These are phyloP conservation scores for Paecilomyces fulvus DNA, from an alignment of 2,329 filamentous ascomycete species.

Conservation along the genomic window DNA sequence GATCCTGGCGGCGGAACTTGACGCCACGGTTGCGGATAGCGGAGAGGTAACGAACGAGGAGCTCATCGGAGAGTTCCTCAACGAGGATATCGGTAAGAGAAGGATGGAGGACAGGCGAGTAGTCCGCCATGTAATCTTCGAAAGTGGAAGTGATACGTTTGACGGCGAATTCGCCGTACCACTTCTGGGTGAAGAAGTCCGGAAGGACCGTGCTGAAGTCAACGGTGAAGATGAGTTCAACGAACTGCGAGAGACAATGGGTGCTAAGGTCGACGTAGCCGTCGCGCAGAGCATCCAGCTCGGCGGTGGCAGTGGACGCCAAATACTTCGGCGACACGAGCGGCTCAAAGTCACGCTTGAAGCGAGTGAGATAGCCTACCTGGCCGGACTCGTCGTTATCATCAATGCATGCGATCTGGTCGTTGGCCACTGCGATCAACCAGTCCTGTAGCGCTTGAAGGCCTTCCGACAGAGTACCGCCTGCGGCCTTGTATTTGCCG, in stretches of 20 bases:
- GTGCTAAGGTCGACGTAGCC: conserved; percentile 93
- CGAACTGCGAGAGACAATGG: conserved; percentile 83
- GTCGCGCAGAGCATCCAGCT: conserved; percentile 69
- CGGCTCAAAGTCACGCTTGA: conserved; percentile 73
- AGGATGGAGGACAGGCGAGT: conserved; percentile 73
- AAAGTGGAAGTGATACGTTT: conserved; percentile 91
- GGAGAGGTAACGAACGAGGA: conserved; percentile 76
- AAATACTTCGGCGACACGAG: conserved; percentile 74
- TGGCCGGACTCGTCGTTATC: conserved; percentile 69
- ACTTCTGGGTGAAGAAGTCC: conserved; percentile 83
- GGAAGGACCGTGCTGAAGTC: conserved; percentile 79
- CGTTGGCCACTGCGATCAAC: conserved; percentile 93
- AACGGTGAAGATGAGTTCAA: conserved; percentile 75
- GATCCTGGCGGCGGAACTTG: conserved; percentile 78
- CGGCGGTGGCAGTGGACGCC: conserved; percentile 59
- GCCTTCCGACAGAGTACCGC: conserved; percentile 50
- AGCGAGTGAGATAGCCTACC: conserved; percentile 75
- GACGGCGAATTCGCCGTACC: conserved; percentile 82
- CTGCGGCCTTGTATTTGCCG: conserved; percentile 55
- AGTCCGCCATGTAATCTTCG: conserved; percentile 88
- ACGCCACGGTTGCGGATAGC: conserved; percentile 81
- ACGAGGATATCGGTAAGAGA: conserved; percentile 84
- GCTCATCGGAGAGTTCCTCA: conserved; percentile 85
- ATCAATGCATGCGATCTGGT: conserved; percentile 97
- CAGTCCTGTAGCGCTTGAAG: conserved; percentile 74